These are phyloP conservation scores for Manihot esculenta DNA, from an alignment of 441 rosid genomes.

Conservation along the genomic window DNA sequence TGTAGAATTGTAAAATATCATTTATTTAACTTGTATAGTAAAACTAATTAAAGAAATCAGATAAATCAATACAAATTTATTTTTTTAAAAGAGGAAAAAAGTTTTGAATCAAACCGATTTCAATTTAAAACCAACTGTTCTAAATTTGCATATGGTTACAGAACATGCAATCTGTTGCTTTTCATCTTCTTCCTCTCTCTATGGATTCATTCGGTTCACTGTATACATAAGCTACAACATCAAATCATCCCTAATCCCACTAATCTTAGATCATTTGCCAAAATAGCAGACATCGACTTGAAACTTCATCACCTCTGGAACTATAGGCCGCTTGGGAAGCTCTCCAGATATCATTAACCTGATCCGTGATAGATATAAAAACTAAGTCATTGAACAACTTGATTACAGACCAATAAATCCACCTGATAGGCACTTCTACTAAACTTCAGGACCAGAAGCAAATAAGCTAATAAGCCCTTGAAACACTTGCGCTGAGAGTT, in stretches of 20 bases:
- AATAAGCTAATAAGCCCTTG: conserved; percentile 78
- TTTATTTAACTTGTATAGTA: too few relatives aligned
- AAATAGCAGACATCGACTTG: neutral
- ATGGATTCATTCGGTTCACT: neutral
- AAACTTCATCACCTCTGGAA: neutral
- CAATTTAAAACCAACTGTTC: too few relatives aligned
- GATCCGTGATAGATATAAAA: neutral
- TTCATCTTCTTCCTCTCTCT: neutral
- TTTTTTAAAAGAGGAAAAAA: too few relatives aligned
- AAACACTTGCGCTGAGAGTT: conserved; percentile 89
- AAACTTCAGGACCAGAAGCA: conserved; percentile 88
- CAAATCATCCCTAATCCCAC: conserved; percentile 2
- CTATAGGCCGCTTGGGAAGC: neutral
- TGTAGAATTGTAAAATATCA: too few relatives aligned
- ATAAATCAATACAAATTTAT: too few relatives aligned
- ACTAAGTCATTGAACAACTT: neutral
- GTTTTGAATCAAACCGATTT: too few relatives aligned
- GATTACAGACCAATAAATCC: neutral
- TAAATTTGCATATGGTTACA: neutral
- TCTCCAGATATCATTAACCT: neutral
- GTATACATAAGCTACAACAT: conserved; percentile 3
- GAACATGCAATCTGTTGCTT: neutral
- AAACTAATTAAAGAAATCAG: too few relatives aligned
- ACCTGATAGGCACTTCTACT: conserved; percentile 7
- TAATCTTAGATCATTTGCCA: neutral